Percentiles rank a stretch among this genome's conserved stretches.
Evolutionary conservation across 192 early-diverging fungal genomes (phyloP).

Genomic region (Gamsiella multidivaricata): DNA sequence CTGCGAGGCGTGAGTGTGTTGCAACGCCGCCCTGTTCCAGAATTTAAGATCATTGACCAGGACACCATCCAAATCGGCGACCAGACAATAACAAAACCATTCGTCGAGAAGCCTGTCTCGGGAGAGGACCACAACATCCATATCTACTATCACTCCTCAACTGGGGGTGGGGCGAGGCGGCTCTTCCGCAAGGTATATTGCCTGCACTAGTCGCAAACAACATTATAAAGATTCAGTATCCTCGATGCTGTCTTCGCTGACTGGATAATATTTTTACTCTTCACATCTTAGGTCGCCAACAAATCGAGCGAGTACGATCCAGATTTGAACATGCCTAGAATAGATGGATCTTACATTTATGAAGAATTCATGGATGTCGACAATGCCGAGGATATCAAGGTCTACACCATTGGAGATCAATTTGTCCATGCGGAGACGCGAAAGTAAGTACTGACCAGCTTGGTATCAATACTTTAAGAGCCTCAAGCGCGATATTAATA

Average conservation of each 20-base stretch:
- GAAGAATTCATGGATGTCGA: conserved; percentile 95
- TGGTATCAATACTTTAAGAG: not conserved
- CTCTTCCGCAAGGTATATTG: conserved; percentile 79
- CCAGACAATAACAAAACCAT: conserved; percentile 85
- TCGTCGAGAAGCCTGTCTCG: conserved; percentile 97
- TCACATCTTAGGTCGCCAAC: conserved; percentile 79
- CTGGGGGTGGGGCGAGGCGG: conserved; percentile 85
- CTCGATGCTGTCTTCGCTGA: not conserved
- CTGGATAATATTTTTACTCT: not conserved
- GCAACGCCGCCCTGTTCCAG: conserved; percentile 26
- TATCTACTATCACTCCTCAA: conserved; percentile 87
- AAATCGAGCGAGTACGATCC: conserved; percentile 92
- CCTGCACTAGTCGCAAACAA: too few species aligned
- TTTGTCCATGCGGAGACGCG: conserved; percentile 96
- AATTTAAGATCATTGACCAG: conserved; percentile 62
- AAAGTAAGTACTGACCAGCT: conserved; percentile 73
- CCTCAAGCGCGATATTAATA: not conserved
- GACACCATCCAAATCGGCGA: conserved; percentile 80
- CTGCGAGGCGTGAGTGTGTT: conserved; percentile 49
- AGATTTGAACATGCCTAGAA: conserved; percentile 72
- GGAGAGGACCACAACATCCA: conserved; percentile 98
- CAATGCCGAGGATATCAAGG: conserved; percentile 97
- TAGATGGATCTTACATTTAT: conserved; percentile 89
- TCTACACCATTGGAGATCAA: conserved; percentile 92
- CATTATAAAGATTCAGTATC: too few species aligned